These are phyloP conservation scores for Fusarium keratoplasticum DNA, from an alignment of 2,329 filamentous ascomycete species.

Conservation along the genomic window DNA sequence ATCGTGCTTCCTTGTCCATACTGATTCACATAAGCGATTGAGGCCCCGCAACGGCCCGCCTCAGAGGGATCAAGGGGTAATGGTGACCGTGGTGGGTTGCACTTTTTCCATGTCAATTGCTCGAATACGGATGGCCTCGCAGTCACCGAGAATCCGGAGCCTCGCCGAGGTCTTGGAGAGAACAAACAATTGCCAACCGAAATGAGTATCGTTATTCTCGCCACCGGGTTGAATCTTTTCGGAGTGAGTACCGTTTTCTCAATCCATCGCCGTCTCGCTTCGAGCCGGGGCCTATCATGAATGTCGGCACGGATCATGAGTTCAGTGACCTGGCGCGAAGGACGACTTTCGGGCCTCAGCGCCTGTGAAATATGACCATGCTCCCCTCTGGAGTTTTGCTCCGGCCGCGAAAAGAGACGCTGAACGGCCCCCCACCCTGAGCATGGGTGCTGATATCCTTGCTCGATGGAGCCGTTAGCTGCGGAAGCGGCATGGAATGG, in stretches of 20 bases:
- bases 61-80: conserved; percentile 1
- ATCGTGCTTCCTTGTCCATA: conserved; percentile 8
- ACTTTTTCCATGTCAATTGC: background rate
- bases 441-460: conserved; percentile 5
- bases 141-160: background rate
- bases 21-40: conserved; percentile 17
- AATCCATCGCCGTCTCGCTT: background rate
- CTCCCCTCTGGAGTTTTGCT: background rate
- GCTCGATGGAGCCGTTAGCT: background rate
- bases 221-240: conserved; percentile 9
- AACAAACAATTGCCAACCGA: background rate
- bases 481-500: background rate
- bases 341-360: background rate
- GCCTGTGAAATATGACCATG: background rate
- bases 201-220: conserved; percentile 4
- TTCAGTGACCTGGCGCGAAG: background rate
- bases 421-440: background rate
- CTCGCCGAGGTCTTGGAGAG: conserved; percentile 8
- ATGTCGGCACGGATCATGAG: background rate
- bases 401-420: background rate
- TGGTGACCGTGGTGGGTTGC: background rate
- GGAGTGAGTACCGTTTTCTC: background rate
- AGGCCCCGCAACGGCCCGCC: conserved; percentile 24
- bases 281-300: background rate
- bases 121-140: background rate